These are phyloP conservation scores for Diaporthe vaccinii DNA, from an alignment of 2,329 filamentous ascomycete genomes.

Conservation along the genomic window DNA sequence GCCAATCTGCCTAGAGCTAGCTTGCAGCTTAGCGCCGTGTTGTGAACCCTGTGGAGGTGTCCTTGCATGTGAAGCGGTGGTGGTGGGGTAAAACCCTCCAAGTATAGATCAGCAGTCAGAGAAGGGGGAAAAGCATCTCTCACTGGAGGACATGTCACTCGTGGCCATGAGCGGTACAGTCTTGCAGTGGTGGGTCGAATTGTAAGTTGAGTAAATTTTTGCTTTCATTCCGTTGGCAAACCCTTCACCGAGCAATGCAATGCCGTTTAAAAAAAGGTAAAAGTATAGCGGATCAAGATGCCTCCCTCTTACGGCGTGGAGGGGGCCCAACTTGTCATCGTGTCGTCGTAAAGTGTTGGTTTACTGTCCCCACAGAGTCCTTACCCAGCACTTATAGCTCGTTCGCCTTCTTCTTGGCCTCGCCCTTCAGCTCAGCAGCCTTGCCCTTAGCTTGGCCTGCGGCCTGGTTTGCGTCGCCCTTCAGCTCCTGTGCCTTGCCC, in stretches of 20 bases:
- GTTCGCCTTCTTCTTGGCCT: slow-evolving; percentile 42
- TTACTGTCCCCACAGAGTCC: no score
- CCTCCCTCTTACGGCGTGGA: no score
- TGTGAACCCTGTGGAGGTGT: neutral
- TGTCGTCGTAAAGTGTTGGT: neutral
- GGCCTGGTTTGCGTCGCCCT: slow-evolving; percentile 55
- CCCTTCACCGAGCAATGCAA: slow-evolving; percentile 39
- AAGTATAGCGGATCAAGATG: neutral
- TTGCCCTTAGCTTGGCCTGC: slow-evolving; percentile 54
- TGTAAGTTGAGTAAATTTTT: neutral
- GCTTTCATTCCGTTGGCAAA: slow-evolving; percentile 26
- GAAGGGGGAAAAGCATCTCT: neutral
- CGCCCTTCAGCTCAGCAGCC: slow-evolving; percentile 42
- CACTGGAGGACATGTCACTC: neutral
- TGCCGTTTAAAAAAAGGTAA: slow-evolving; percentile 14
- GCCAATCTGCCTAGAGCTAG: neutral
- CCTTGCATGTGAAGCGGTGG: slow-evolving; percentile 14
- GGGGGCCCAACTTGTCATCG: neutral
- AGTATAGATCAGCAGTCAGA: neutral
- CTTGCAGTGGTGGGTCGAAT: neutral
- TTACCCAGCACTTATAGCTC: slow-evolving; percentile 30
- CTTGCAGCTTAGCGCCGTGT: slow-evolving; percentile 21
- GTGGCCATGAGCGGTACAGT: neutral
- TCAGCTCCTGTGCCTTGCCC: slow-evolving; percentile 49
- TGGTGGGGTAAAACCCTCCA: neutral